Percentiles rank a stretch among this genome's conserved stretches.
Conservation (phyloP, 108 stramenopile genomes). For the Schizochytrium sp. region DNA sequence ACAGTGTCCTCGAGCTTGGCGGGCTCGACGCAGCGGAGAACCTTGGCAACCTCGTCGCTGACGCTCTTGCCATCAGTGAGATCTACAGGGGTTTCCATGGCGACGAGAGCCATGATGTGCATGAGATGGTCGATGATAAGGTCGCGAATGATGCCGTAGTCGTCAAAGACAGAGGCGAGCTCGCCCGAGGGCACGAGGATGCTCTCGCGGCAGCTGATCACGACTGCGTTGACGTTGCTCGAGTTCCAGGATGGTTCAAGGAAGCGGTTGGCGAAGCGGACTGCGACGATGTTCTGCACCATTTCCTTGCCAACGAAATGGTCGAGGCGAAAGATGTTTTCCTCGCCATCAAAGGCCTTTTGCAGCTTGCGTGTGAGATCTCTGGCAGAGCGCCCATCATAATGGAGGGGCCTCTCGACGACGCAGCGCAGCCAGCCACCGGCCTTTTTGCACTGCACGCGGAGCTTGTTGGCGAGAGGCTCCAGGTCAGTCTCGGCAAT, state of each 20-base stretch:
- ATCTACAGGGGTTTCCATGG: conserved; percentile 40
- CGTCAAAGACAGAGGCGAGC: conserved; percentile 85
- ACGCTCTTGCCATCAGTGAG: conserved; percentile 61
- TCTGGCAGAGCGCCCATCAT: conserved; percentile 68
- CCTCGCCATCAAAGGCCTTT: conserved; percentile 71
- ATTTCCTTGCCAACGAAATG: conserved; percentile 98
- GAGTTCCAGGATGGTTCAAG: conserved; percentile 79
- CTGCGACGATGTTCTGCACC: conserved; percentile 82
- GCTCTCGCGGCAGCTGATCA: conserved; percentile 55
- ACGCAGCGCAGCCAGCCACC: conserved; percentile 81
- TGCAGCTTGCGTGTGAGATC: conserved; percentile 57
- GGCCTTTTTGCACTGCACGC: conserved; percentile 43
- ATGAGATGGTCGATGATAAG: conserved; percentile 53
- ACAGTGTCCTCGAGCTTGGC: conserved; percentile 73
- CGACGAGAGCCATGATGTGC: conserved; percentile 61
- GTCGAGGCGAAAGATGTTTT: conserved; percentile 75
- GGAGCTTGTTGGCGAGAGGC: conserved; percentile 51
- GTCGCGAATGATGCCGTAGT: conserved; percentile 55
- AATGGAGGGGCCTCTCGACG: conserved; percentile 94
- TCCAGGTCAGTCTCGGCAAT: conserved; percentile 77
- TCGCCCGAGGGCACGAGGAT: conserved; percentile 57
- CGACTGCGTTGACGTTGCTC: conserved; percentile 29
- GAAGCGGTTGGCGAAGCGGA: conserved; percentile 84
- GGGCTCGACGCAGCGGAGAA: conserved; percentile 70
- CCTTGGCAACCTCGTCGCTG: conserved; percentile 82